A percentile compares a stretch with the other conserved stretches of the same genome.
phyloP scores from a whole-genome alignment of 306 rosid genomes.

The Cucumis sativus region DNA sequence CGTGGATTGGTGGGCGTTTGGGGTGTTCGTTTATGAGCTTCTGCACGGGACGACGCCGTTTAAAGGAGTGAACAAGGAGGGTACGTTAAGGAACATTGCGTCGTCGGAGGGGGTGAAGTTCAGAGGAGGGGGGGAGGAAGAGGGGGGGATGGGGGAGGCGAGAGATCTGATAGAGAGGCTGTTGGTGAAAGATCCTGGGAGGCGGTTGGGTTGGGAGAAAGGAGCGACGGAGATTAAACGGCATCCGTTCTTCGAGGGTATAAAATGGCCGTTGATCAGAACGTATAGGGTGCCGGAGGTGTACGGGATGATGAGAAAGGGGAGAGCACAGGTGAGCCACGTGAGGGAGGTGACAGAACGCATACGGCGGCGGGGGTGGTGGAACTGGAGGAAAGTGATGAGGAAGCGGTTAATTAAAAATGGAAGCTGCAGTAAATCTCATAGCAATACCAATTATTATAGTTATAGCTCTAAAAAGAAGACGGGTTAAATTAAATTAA shows the following conservation, averaged over 20 bases:
- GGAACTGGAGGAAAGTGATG: conserved; percentile 51
- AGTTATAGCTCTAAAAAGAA: conserved; percentile 10
- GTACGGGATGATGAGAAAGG: conserved; percentile 29
- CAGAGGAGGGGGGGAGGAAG: conserved; percentile 37
- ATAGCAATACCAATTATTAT: conserved; percentile 34
- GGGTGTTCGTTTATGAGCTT: conserved; percentile 57
- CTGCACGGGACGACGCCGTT: conserved; percentile 77
- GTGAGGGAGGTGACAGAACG: conserved; percentile 3
- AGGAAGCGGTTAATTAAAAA: conserved; percentile 11
- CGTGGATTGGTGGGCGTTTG: conserved; percentile 98
- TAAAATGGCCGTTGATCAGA: conserved; percentile 79
- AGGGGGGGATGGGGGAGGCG: conserved; percentile 36
- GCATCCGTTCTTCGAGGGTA: conserved; percentile 69
- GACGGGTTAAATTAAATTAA: neutral
- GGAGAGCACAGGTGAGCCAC: conserved; percentile 22
- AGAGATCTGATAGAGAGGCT: conserved; percentile 53
- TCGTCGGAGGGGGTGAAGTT: conserved; percentile 36
- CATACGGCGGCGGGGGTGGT: conserved; percentile 16
- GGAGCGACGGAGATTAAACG: conserved; percentile 78
- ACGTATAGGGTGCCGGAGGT: conserved; percentile 53
- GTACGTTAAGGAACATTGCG: conserved; percentile 61
- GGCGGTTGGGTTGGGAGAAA: conserved; percentile 46
- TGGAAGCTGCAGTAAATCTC: conserved; percentile 11
- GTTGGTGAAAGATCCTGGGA: conserved; percentile 50
- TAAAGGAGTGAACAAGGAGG: conserved; percentile 59